Evolutionary conservation across 306 rosid genomes (phyloP).

Genomic region (Cicer bijugum): DNA sequence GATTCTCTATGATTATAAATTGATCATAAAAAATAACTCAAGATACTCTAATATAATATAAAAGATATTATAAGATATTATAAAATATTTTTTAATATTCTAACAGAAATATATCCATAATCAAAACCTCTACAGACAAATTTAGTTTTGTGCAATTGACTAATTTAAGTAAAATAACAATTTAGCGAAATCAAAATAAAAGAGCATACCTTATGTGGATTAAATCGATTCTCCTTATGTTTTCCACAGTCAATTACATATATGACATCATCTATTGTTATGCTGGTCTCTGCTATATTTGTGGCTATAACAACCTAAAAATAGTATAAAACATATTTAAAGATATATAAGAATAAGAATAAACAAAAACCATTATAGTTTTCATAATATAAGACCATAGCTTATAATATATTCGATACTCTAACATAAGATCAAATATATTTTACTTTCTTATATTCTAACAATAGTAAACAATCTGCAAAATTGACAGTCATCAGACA

Average conservation of each 20-base stretch:
- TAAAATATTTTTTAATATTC: too few species aligned
- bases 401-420: background rate
- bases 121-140: background rate
- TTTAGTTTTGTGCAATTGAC: background rate
- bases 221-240: constrained; percentile 94
- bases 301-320: constrained; percentile 89
- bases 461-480: constrained; percentile 2
- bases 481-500: background rate
- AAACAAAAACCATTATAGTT: constrained; percentile 23
- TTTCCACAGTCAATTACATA: constrained; percentile 92
- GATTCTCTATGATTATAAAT: too few species aligned
- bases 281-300: constrained; percentile 96
- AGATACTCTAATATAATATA: too few species aligned
- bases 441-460: background rate
- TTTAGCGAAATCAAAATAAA: constrained; percentile 36
- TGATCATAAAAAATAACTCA: too few species aligned
- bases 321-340: constrained; percentile 41
- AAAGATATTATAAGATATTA: too few species aligned
- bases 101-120: background rate
- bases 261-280: constrained; percentile 92
- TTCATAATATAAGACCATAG: background rate
- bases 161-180: background rate
- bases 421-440: background rate
- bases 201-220: constrained; percentile 82
- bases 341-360: constrained; percentile 5